Conservation (phyloP, 176 grass and related monocot species). For the Cocos nucifera region DNA sequence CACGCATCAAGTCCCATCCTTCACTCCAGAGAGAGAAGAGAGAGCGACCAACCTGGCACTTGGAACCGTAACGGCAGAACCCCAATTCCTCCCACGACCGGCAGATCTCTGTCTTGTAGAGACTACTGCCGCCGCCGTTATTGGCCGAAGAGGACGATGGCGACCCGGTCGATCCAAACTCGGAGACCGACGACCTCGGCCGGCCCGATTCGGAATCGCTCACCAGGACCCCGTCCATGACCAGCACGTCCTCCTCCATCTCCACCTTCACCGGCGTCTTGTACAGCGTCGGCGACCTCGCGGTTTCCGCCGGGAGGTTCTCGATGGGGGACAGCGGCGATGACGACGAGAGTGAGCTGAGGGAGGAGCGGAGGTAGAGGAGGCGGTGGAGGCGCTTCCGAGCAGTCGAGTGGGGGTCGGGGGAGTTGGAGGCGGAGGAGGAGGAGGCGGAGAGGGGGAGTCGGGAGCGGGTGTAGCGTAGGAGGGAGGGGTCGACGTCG, state of each 20-base stretch:
- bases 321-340: too few relatives aligned
- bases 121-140: neutral
- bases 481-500: slow-evolving; percentile 35
- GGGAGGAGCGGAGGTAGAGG: slow-evolving; percentile 26
- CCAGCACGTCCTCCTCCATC: slow-evolving; percentile 25
- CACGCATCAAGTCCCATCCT: too few relatives aligned
- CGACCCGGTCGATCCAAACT: neutral
- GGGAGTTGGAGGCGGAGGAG: slow-evolving; percentile 16
- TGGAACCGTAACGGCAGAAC: slow-evolving; percentile 17
- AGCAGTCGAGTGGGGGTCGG: slow-evolving; percentile 13
- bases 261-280: slow-evolving; percentile 9
- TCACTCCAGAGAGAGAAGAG: too few relatives aligned
- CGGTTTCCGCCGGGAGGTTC: too few relatives aligned
- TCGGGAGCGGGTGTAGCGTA: slow-evolving; percentile 36
- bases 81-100: slow-evolving; percentile 10
- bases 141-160: too few relatives aligned
- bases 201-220: neutral
- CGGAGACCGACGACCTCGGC: neutral
- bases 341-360: slow-evolving; percentile 9
- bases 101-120: slow-evolving; percentile 10
- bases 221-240: slow-evolving; percentile 50
- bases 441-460: slow-evolving; percentile 1
- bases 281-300: too few relatives aligned
- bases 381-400: slow-evolving; percentile 15
- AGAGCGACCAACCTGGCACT: slow-evolving; percentile 7